Evolutionary conservation across 2,329 filamentous ascomycete species (phyloP).

Genomic region (Elsinoe batatas): DNA sequence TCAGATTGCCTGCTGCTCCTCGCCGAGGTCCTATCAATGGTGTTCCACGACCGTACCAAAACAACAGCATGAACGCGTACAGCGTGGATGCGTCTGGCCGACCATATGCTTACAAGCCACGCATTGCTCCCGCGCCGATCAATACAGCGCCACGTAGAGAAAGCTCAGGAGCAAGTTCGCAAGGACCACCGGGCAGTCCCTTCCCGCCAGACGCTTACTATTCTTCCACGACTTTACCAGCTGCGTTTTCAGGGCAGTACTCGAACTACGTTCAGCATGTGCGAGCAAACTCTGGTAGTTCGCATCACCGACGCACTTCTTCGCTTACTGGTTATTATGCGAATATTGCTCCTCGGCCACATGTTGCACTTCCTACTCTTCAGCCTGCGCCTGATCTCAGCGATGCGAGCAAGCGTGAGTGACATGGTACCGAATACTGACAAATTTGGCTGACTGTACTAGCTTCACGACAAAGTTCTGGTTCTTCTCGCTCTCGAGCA

Average conservation of each 20-base stretch:
- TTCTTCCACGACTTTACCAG: slow-evolving; percentile 27
- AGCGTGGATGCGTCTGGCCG: slow-evolving; percentile 18
- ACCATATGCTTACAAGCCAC: slow-evolving; percentile 32
- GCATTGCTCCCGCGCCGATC: slow-evolving; percentile 19
- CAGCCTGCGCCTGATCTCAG: slow-evolving; percentile 2
- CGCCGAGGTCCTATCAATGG: slow-evolving; percentile 9
- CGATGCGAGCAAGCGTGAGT: background rate
- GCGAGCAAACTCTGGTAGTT: slow-evolving; percentile 19
- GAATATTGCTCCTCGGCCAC: slow-evolving; percentile 2
- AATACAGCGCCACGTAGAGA: slow-evolving; percentile 15
- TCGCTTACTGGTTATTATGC: slow-evolving; percentile 11
- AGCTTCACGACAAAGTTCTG: background rate
- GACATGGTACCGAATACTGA: background rate
- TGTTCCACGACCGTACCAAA: slow-evolving; percentile 2
- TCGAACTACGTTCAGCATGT: slow-evolving; percentile 23
- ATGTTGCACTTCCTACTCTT: slow-evolving; percentile 1
- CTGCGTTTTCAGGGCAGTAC: slow-evolving; percentile 28
- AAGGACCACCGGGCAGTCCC: slow-evolving; percentile 21
- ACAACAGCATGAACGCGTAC: background rate
- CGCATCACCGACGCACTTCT: slow-evolving; percentile 1
- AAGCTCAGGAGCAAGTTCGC: slow-evolving; percentile 16
- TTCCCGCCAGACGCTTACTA: slow-evolving; percentile 30
- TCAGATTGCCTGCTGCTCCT: slow-evolving; percentile 35
- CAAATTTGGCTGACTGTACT: background rate
- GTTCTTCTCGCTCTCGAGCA: background rate